A percentile compares a stretch with the other conserved stretches of the same genome.
phyloP scores from a whole-genome alignment of 345 rosid species.

The Eucalyptus erythrocorys region DNA sequence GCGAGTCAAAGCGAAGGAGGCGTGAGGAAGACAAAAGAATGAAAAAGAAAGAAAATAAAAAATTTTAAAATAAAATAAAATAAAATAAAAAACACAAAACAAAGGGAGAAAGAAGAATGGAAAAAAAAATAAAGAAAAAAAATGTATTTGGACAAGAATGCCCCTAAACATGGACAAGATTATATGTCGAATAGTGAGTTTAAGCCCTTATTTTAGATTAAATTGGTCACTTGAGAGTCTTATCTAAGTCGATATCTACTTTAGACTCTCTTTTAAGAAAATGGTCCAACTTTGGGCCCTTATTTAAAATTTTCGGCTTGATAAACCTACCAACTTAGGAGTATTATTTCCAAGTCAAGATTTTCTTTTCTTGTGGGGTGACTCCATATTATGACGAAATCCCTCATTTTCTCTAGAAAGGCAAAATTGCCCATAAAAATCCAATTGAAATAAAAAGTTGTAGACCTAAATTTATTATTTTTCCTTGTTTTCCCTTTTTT shows the following conservation, averaged over 20 bases:
- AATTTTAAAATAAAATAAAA: no score
- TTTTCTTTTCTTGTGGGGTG: neutral
- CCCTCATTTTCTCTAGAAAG: neutral
- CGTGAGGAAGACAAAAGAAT: no score
- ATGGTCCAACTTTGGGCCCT: accelerated
- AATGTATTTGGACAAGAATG: no score
- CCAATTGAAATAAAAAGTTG: neutral
- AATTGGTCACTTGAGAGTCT: no score
- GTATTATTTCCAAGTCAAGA: neutral
- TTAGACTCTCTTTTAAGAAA: accelerated
- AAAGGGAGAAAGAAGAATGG: no score
- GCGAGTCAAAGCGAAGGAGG: no score
- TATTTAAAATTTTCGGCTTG: neutral
- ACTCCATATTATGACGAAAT: neutral
- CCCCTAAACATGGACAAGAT: no score
- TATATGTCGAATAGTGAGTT: accelerated
- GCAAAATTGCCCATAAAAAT: neutral
- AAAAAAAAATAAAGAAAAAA: no score
- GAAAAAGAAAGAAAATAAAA: no score
- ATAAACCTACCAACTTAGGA: neutral
- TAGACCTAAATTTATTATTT: neutral
- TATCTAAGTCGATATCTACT: accelerated
- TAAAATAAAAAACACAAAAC: no score
- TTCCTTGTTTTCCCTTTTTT: neutral
- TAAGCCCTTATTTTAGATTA: accelerated